phyloP scores from a whole-genome alignment of 257 asterid genomes.

The Plantago elongata region DNA sequence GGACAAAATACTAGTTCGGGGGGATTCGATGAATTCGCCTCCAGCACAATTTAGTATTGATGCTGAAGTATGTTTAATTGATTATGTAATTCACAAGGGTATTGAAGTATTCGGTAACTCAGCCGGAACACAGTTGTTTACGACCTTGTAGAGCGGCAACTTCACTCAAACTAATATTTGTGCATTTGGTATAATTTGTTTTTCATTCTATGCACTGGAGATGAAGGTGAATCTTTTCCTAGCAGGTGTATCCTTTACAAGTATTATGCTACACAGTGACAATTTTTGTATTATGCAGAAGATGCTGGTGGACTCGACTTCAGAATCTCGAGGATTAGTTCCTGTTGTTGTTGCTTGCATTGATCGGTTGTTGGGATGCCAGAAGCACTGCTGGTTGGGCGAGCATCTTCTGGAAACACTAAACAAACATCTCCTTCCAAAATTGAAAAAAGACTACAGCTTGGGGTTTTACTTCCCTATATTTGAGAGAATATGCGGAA shows the following conservation, averaged over 20 bases:
- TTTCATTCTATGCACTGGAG: conserved; percentile 2
- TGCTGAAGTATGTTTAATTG: no score
- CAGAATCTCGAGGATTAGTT: conserved; percentile 66
- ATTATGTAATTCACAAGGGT: no score
- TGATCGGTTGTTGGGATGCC: conserved; percentile 75
- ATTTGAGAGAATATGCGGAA: conserved; percentile 75
- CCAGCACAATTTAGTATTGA: no score
- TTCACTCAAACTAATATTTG: conserved; percentile 1
- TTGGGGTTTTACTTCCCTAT: conserved; percentile 76
- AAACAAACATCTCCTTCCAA: conserved; percentile 64
- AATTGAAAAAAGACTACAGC: conserved; percentile 64
- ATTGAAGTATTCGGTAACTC: no score
- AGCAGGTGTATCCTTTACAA: conserved; percentile 5
- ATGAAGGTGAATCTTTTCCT: conserved; percentile 3
- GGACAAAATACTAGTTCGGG: no score
- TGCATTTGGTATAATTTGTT: conserved; percentile 7
- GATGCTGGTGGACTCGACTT: conserved; percentile 55
- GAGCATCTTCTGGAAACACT: conserved; percentile 69
- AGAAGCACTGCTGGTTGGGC: conserved; percentile 70
- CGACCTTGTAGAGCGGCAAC: conserved; percentile 12
- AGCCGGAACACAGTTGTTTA: conserved; percentile 4
- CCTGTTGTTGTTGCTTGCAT: conserved; percentile 61
- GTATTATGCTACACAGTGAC: conserved; percentile 17
- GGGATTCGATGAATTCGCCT: no score
- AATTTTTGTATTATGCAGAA: conserved; percentile 43